phyloP scores from a whole-genome alignment of 2,329 filamentous ascomycete genomes.

The Epichloe amarillans region DNA sequence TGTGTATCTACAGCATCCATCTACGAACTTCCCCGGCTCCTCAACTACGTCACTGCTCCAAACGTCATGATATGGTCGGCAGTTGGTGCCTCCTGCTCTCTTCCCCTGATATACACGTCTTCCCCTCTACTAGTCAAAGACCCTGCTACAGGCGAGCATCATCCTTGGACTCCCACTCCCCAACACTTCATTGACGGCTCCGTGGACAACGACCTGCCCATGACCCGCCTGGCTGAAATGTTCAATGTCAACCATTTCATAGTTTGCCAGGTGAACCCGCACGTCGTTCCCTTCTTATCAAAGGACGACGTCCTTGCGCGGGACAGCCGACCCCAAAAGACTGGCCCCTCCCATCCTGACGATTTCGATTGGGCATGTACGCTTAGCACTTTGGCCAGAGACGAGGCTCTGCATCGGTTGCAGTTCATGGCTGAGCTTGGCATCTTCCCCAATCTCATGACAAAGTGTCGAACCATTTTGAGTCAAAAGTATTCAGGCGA shows the following conservation, averaged over 20 bases:
- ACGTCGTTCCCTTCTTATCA: conserved; percentile 74
- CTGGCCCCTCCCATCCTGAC: conserved; percentile 15
- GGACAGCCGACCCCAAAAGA: conserved; percentile 14
- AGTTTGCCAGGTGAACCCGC: conserved; percentile 91
- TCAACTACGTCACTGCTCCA: conserved; percentile 88
- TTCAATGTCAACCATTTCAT: conserved; percentile 99
- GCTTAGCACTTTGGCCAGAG: conserved; percentile 60
- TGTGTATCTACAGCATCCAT: conserved; percentile 79
- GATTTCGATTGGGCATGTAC: conserved; percentile 49
- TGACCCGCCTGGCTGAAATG: conserved; percentile 81
- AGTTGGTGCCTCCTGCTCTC: conserved; percentile 88
- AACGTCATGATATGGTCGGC: conserved; percentile 96
- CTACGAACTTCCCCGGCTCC: conserved; percentile 66
- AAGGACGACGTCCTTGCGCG: conserved; percentile 52
- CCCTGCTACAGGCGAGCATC: conserved; percentile 60
- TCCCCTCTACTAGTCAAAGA: conserved; percentile 75
- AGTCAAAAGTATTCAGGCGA: conserved; percentile 89
- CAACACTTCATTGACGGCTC: conserved; percentile 90
- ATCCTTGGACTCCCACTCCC: conserved; percentile 74
- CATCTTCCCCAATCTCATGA: conserved; percentile 64
- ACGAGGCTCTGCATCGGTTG: conserved; percentile 68
- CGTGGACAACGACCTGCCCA: conserved; percentile 86
- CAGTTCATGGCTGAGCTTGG: conserved; percentile 70
- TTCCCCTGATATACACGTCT: conserved; percentile 73
- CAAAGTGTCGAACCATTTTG: conserved; percentile 67